These are phyloP conservation scores for Inonotus obliquus DNA, from an alignment of 1,284 basidiomycete genomes.

Conservation along the genomic window DNA sequence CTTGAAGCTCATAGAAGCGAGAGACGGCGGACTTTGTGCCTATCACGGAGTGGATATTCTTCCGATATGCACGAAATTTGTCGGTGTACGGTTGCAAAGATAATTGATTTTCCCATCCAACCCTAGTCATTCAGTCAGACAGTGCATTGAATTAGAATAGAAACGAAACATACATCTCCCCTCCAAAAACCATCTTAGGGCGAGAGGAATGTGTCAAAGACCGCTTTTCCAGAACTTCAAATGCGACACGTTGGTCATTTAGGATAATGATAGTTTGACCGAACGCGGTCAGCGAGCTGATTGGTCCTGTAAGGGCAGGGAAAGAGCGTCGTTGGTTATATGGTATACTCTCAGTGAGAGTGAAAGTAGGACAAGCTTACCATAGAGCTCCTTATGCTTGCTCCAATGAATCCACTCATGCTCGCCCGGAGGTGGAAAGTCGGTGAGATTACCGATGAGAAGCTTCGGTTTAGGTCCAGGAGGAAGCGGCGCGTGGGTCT, in stretches of 20 bases:
- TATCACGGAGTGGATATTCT: constrained; percentile 7
- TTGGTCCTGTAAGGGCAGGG: not conserved
- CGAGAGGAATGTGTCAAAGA: constrained; percentile 46
- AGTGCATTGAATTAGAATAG: not conserved
- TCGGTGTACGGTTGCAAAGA: constrained; percentile 3
- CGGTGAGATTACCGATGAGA: constrained; percentile 17
- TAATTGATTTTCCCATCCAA: constrained; percentile 1
- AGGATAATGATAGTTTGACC: constrained; percentile 40
- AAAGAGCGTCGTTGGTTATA: not conserved
- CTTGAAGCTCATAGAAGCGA: constrained; percentile 9
- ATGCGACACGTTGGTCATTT: constrained; percentile 35
- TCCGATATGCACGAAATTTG: not conserved
- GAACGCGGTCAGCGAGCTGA: constrained; percentile 33
- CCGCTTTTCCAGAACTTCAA: constrained; percentile 43
- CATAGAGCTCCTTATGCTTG: constrained; percentile 18
- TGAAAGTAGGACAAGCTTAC: constrained; percentile 6
- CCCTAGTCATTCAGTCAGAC: not conserved
- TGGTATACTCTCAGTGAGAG: not conserved
- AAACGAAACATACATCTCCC: constrained; percentile 7
- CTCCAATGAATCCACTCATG: constrained; percentile 18
- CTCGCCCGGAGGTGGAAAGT: constrained; percentile 10
- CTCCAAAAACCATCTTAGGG: constrained; percentile 21
- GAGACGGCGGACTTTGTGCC: constrained; percentile 6
- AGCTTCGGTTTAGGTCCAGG: constrained; percentile 10
- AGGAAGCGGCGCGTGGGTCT: not conserved